Conservation (phyloP, 2,329 filamentous ascomycete species). For the Talaromyces atroroseus region DNA sequence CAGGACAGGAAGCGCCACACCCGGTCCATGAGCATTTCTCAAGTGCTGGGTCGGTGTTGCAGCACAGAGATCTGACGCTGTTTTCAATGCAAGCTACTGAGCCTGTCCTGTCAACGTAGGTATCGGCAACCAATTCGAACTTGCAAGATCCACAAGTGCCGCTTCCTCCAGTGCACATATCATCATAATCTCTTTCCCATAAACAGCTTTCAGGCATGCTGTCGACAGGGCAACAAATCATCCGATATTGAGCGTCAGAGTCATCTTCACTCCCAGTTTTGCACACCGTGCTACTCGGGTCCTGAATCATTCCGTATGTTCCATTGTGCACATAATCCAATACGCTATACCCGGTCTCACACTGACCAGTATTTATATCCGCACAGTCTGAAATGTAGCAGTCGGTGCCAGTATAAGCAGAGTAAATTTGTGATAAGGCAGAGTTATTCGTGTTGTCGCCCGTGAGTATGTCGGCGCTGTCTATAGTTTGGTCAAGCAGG, state of each 20-base stretch:
- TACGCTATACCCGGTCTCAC: slow-evolving; percentile 10
- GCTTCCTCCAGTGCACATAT: background rate
- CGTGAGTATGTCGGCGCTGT: background rate
- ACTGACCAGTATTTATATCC: slow-evolving; percentile 5
- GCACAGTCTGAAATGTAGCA: slow-evolving; percentile 10
- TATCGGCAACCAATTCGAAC: slow-evolving; percentile 1
- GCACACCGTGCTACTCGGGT: slow-evolving; percentile 11
- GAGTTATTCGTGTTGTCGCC: background rate
- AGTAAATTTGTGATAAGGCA: background rate
- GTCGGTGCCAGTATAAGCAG: background rate
- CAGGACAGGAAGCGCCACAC: background rate
- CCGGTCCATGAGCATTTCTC: background rate
- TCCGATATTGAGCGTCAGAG: slow-evolving; percentile 5
- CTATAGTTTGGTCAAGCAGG: background rate
- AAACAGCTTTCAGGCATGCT: slow-evolving; percentile 3
- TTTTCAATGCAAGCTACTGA: background rate
- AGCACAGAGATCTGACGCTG: background rate
- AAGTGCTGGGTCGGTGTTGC: background rate
- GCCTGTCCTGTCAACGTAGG: background rate
- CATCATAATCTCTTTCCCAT: background rate
- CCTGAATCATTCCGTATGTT: slow-evolving; percentile 2
- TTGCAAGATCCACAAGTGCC: background rate
- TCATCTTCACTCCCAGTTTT: slow-evolving; percentile 7
- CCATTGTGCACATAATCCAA: slow-evolving; percentile 10
- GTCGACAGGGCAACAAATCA: slow-evolving; percentile 12